Base-by-base conservation (phyloP, 805 yeast genomes). In the Clavispora phyllophila region DNA sequence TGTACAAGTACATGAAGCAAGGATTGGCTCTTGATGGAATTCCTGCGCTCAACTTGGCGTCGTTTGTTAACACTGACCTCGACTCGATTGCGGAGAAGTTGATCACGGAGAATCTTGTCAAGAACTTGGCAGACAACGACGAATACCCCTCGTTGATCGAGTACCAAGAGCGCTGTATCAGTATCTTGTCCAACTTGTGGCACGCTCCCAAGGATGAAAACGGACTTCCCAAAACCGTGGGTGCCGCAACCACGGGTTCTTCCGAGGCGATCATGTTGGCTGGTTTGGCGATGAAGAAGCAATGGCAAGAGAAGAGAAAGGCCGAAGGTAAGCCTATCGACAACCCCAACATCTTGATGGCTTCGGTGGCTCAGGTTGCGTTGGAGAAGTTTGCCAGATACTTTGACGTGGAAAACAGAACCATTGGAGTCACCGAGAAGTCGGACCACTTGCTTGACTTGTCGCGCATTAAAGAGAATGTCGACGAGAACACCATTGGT, bases 261-360 rank as follows among this genome's bases (percentile, higher is more conserved):
- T 82, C 91, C 1, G 97, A 89, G 62, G 97, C 96, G 7, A 82
- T 90, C 53, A 87, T 88, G 86, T 76, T 89, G 40, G 97, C 95
- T 35, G 97, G 96, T 4, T 72, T 89, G 42, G 96, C 96, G 12
- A 73, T 90, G 86, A 90, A 90, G 73, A 86, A 87, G 55, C 73
- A 75, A 44, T 89, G 97, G 97, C 93, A 86, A 63, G 79, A 71
- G 22, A 73, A 67, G 51, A 77, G 84, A 55, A 70, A 63, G 56
- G 79, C 68, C 1, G 71, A 69, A 24, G 90, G 90, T 5, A 77
- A 79, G 49, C 74, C 82, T 39, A 65, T 61, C 39, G 75, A 65
- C 20, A 76, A 76, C 42, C 97, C 96, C 43, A 89, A 89, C 63
- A 87, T 89, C 57, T 66, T 89, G 48, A 88, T 89, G 96, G 95